phyloP scores from a whole-genome alignment of 345 rosid species.

The Eucalyptus curtisii region DNA sequence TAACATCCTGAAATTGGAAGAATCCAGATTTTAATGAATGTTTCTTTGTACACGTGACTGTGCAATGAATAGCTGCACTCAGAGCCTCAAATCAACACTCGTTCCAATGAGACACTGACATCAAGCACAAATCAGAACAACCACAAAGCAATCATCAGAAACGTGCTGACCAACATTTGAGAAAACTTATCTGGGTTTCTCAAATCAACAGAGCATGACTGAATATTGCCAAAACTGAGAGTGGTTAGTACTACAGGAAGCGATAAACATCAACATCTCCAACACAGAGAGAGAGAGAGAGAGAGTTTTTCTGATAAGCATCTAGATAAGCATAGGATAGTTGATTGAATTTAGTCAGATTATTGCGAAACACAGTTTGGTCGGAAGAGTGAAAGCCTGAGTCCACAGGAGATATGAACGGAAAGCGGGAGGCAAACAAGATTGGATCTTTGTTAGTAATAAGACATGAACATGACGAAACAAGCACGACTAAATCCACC shows the following conservation, averaged over 20 bases:
- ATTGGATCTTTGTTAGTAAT: not conserved
- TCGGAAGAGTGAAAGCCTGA: not conserved
- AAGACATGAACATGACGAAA: not conserved
- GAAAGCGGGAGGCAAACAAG: not conserved
- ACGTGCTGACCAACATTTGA: not conserved
- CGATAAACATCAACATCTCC: not conserved
- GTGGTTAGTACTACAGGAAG: not conserved
- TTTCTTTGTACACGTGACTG: not conserved
- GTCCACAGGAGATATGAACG: not conserved
- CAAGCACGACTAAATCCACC: not conserved
- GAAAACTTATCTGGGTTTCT: not conserved
- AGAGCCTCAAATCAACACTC: not conserved
- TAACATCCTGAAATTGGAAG: slow-evolving; percentile 3
- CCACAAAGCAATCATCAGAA: not conserved
- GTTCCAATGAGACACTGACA: not conserved
- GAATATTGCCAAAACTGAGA: not conserved
- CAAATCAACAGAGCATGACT: not conserved
- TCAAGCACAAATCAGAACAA: not conserved
- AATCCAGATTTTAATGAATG: not conserved
- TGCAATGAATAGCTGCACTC: not conserved
- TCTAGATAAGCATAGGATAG: not conserved
- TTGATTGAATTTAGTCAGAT: not conserved
- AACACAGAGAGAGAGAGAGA: not conserved
- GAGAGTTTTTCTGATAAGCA: not conserved
- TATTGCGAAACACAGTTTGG: not conserved